phyloP scores from a whole-genome alignment of 1,284 basidiomycete species.

The Kwoniella shivajii region DNA sequence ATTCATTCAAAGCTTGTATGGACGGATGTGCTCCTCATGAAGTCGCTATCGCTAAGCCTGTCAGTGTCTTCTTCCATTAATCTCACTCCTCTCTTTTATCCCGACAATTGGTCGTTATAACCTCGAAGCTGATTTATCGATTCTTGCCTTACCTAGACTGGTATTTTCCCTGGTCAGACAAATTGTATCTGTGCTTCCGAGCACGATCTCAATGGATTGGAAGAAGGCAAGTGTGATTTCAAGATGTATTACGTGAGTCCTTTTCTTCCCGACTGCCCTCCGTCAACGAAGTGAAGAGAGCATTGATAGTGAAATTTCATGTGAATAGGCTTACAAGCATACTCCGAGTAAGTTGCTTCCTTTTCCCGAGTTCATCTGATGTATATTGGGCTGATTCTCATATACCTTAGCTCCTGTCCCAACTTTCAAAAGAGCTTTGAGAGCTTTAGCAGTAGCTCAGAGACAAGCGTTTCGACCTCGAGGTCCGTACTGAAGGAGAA shows the following conservation, averaged over 20 bases:
- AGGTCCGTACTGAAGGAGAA: constrained; percentile 1
- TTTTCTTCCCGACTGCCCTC: not conserved
- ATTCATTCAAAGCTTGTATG: constrained; percentile 18
- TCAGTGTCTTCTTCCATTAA: not conserved
- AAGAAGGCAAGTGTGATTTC: constrained; percentile 3
- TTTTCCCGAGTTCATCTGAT: not conserved
- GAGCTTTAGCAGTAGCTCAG: constrained; percentile 1
- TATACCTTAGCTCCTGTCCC: not conserved
- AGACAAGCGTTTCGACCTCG: constrained; percentile 1
- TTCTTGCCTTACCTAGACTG: not conserved
- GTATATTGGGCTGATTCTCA: not conserved
- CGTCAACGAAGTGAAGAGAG: not conserved
- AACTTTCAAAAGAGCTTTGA: not conserved
- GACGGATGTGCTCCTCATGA: constrained; percentile 7
- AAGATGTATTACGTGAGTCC: constrained; percentile 11
- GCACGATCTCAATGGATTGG: not conserved
- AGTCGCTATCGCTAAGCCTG: constrained; percentile 13
- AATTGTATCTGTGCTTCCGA: constrained; percentile 5
- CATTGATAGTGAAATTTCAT: not conserved
- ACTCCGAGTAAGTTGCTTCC: constrained; percentile 8
- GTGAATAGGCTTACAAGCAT: constrained; percentile 6
- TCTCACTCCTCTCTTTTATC: not conserved
- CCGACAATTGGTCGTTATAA: not conserved
- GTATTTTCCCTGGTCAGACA: constrained; percentile 10
- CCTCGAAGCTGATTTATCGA: not conserved